Evolutionary conservation across 169 alveolate genomes (phyloP).

Genomic region (Eimeria maxima): DNA sequence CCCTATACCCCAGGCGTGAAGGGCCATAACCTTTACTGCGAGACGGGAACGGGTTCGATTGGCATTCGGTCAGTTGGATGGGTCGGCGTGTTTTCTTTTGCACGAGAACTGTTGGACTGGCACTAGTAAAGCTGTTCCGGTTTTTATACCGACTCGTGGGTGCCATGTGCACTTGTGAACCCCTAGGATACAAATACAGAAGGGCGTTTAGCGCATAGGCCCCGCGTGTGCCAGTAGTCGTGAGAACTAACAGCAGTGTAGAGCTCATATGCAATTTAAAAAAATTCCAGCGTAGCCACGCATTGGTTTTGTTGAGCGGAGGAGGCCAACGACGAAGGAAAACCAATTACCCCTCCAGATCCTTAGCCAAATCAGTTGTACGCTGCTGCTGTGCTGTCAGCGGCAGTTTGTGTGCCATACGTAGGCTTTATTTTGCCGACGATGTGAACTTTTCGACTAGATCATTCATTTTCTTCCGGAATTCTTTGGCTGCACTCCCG

Average conservation of each 20-base stretch:
- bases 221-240: neutral
- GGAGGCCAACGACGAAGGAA: neutral
- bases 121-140: neutral
- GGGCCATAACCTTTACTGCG: neutral
- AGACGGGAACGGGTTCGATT: neutral
- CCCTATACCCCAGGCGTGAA: neutral
- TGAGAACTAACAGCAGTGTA: neutral
- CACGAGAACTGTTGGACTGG: slow-evolving; percentile 39
- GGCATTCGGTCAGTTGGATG: neutral
- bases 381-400: neutral
- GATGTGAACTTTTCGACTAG: neutral
- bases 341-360: neutral
- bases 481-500: slow-evolving; percentile 37
- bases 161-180: neutral
- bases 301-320: neutral
- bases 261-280: neutral
- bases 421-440: neutral
- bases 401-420: neutral
- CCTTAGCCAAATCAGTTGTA: neutral
- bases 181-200: neutral
- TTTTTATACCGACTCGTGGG: neutral
- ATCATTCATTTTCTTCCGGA: neutral
- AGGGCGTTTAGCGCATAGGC: neutral
- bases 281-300: neutral
- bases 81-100: neutral